A percentile compares a stretch with the other conserved stretches of the same genome.
Evolutionary conservation across 257 asterid species (phyloP).

Genomic region (Solanum sejunctum): DNA sequence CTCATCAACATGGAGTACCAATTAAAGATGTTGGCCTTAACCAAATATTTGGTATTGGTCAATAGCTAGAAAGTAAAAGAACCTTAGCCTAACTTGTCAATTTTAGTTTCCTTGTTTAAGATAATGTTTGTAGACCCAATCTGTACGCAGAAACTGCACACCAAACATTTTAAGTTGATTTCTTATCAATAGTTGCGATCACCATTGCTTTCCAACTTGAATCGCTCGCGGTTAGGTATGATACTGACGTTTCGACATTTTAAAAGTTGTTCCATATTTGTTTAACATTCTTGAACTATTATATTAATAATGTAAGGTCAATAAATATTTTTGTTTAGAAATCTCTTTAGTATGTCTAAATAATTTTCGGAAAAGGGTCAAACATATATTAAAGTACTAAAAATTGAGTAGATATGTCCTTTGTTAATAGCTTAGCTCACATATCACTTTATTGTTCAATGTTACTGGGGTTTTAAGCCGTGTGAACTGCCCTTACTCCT

Average conservation of each 20-base stretch:
- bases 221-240: not conserved
- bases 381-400: not conserved
- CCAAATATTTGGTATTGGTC: slow-evolving; percentile 2
- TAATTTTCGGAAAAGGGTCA: too few species aligned
- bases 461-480: too few species aligned
- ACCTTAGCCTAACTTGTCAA: not conserved
- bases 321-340: not conserved
- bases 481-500: too few species aligned
- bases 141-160: not conserved
- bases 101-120: not conserved
- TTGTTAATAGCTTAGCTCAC: not conserved
- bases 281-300: not conserved
- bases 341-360: too few species aligned
- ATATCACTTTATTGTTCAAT: not conserved
- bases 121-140: not conserved
- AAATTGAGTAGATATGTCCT: not conserved
- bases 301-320: not conserved
- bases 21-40: not conserved
- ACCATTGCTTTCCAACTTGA: not conserved
- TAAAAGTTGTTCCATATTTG: not conserved
- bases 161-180: not conserved
- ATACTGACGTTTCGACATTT: not conserved
- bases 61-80: not conserved
- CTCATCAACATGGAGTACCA: not conserved
- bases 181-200: not conserved